Evolutionary conservation across 2,329 filamentous ascomycete genomes (phyloP), one percentile per base, ranked within the genome.

Genomic region (Hypocreales sp.): DNA sequence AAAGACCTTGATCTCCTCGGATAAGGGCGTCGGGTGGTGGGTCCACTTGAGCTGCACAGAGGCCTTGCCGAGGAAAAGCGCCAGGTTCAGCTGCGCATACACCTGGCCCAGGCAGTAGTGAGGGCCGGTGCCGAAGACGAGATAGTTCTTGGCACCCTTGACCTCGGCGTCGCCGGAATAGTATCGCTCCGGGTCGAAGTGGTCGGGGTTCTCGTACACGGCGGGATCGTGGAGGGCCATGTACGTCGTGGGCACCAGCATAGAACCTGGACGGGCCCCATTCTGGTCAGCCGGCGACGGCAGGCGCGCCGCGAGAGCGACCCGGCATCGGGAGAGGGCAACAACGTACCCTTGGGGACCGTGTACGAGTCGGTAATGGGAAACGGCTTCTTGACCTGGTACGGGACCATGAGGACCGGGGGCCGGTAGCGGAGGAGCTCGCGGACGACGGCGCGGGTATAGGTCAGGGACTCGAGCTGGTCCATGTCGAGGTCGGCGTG

Each of bases 1-100:
- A 58, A 95, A 98, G 40, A 95, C 87, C 62, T 92, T 87, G 56
- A 98, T 95, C 55, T 92, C 77, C 59, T 98, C 90, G 0, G 82
- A 92, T 32, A 64, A 47, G 0, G 79, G 72, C 8, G 90, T 95
- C 12, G 83, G 58, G 49, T 83, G 73, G 54, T 98, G 90, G 51
- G 75, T 69, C 87, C 87, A 95, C 54, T 95, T 74, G 40, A 95
- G 64, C 47, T 75, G 64, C 51, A 93, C 65, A 38, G 81, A 79
- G 7, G 84, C 86, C 67, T 90, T 93, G 48, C 84, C 86, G 45
- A 93, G 68, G 67, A 92, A 79, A 25, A 82, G 71, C 47, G 81
- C 87, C 42, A 98, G 60, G 55, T 93, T 93, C 34, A 84, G 64
- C 51, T 82, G 76, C 7, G 84, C 90, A 46, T 94, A 98, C 24